Evolutionary conservation across 179 eudicot genomes (phyloP), one percentile per base, ranked within the genome.

Genomic region (Silene vulgaris): DNA sequence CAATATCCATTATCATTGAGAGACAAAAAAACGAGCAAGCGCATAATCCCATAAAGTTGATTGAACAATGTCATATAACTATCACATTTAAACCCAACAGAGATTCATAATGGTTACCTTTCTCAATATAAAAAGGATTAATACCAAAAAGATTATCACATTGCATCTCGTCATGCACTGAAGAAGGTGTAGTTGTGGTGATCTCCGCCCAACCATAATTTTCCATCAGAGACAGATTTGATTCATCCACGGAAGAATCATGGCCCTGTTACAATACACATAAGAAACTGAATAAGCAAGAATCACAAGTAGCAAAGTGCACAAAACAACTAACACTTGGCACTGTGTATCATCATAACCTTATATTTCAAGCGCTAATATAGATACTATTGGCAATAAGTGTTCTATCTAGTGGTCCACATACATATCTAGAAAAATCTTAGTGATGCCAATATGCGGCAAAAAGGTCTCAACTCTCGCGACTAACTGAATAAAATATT

Each of bases 51-150:
- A 21, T 4, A 48, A 70, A 50, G 5, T 70, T 5, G 28, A 50
- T 8, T 35, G 8, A 70, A 70, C 60, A 21, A 48, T 26, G 61
- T 26, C 60, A 70, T 5, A 11, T 20, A 17, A 32, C 23, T 69
- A 17, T 37, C 26, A 37, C 35, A 48, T 2, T 43, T 57, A 45
- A 45, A 69, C 35, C 17, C 40, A 56, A 29, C 8, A 72, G 30
- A 71, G 74, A 65, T 9, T 4, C 9, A 20, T 65, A 67, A 19
- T 43, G 52, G 14, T 63, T 83, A 89, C 97, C 97, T 84, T 82
- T 88, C 75, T 85, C 80, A 70, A 94, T 92, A 76, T 86, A 92
- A 83, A 94, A 94, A 37, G 98, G 98, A 81, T 86, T 85, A 75
- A 94, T 79, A 13, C 97, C 98, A 83, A 92, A 94, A 59, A 79